Evolutionary conservation across 257 asterid genomes (phyloP), one percentile per base, ranked within the genome.

Genomic region (Ilex aquifolium): DNA sequence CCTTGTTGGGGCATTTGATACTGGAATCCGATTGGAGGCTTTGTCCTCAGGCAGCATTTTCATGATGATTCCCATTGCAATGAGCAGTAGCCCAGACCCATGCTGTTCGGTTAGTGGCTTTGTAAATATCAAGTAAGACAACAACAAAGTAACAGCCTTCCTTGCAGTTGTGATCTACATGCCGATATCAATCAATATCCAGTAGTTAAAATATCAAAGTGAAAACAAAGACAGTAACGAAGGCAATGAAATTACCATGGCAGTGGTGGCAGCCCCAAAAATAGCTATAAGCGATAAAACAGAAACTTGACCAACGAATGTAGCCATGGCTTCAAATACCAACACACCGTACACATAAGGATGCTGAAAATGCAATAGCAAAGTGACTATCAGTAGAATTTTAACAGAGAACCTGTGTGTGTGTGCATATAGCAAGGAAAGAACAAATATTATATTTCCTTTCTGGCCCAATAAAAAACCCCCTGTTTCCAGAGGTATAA

Each of bases 211-310:
- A 62, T 30, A 48, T 10, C 27, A 40, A 5, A 36, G n/a, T 5
- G 21, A 9, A 44, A 30, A 0, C 6, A 14, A 52, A 57, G 39
- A 64, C 14, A 61, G 36, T 14, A 14, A 59, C 50, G 50, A 2
- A 7, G 21, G 8, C 7, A 15, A 2, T 27, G 50, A 32, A 39
- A 57, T 67, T 79, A 89, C 95, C 97, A 90, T 87, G 48, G 95
- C 94, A 50, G 95, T 89, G 59, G 97, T 75, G 66, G 97, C 97
- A 21, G 95, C 97, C 57, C 97, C 95, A 56, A 89, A 89, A 31
- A 86, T 66, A 9, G 97, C 95, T 59, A 89, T 86, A 73, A 89
- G 95, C 16, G 95, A 89, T 60, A 89, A 57, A 69, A 89, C 97
- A 32, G 95, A 86, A 74, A 86, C 84, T 79, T 89, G 95, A 61